phyloP scores from a whole-genome alignment of 2,329 filamentous ascomycete genomes.

The Thielaviopsis ethacetica region DNA sequence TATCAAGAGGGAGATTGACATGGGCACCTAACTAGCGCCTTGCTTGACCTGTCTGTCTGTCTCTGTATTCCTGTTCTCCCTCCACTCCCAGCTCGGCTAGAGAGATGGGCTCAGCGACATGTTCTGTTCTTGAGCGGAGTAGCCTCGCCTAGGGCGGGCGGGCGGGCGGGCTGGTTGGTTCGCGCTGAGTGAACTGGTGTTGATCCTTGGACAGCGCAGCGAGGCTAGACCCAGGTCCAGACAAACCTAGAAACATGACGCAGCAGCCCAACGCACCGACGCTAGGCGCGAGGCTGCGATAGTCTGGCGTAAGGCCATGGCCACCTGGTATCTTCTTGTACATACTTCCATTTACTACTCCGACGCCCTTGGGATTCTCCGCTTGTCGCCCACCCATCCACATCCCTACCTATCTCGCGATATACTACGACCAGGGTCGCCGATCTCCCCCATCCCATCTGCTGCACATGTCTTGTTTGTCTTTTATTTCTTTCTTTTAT shows the following conservation, averaged over 20 bases:
- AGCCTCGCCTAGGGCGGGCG: background rate
- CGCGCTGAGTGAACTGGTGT: background rate
- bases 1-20: conserved; percentile 51
- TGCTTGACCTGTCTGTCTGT: no score
- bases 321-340: background rate
- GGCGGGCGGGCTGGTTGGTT: no score
- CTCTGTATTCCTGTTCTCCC: no score
- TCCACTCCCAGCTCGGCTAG: no score
- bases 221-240: background rate
- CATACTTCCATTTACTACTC: background rate
- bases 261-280: background rate
- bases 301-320: background rate
- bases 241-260: background rate
- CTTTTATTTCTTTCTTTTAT: background rate
- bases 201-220: background rate
- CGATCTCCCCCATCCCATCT: background rate
- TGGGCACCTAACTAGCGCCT: background rate
- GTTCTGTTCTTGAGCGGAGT: background rate
- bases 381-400: background rate
- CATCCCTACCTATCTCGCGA: background rate
- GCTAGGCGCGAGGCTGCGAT: background rate
- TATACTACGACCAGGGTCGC: background rate
- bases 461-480: background rate
- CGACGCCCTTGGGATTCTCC: background rate
- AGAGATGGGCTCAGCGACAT: background rate